Evolutionary conservation across 345 rosid genomes (phyloP).

Genomic region (Salix dunnii): DNA sequence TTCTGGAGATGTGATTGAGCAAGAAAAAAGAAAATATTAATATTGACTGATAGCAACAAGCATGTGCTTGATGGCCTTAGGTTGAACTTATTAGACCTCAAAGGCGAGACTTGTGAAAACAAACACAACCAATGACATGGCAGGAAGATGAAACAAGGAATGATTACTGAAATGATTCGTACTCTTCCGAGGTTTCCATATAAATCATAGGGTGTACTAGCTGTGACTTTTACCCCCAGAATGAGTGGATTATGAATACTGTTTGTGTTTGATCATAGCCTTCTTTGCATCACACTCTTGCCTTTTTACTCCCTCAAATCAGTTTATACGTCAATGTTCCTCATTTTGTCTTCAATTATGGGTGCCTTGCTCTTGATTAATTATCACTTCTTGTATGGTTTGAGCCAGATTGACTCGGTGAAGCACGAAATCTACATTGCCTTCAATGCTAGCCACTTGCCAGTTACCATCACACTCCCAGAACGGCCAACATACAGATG

Average conservation of each 20-base stretch:
- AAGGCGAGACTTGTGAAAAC: not conserved
- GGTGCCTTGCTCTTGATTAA: not conserved
- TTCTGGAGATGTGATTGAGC: not conserved
- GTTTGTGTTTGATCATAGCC: not conserved
- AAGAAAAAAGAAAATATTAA: not conserved
- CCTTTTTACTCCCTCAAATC: not conserved
- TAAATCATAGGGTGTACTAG: not conserved
- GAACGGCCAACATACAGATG: slow-evolving; percentile 76
- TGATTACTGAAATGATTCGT: not conserved
- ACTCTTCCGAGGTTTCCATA: not conserved
- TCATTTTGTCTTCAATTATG: not conserved
- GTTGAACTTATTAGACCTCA: not conserved
- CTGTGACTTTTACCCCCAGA: not conserved
- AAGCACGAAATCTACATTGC: slow-evolving; percentile 82
- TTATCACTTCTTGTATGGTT: slow-evolving; percentile 1
- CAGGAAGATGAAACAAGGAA: not conserved
- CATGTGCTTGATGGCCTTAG: not conserved
- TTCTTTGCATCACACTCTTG: not conserved
- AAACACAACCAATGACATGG: not conserved
- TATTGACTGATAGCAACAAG: not conserved
- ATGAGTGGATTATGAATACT: not conserved
- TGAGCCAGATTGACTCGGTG: slow-evolving; percentile 59
- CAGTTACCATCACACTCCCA: slow-evolving; percentile 61
- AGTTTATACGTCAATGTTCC: not conserved
- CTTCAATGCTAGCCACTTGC: slow-evolving; percentile 71